These are phyloP conservation scores for Botrytis galanthina DNA, from an alignment of 2,329 filamentous ascomycete species.

Conservation along the genomic window DNA sequence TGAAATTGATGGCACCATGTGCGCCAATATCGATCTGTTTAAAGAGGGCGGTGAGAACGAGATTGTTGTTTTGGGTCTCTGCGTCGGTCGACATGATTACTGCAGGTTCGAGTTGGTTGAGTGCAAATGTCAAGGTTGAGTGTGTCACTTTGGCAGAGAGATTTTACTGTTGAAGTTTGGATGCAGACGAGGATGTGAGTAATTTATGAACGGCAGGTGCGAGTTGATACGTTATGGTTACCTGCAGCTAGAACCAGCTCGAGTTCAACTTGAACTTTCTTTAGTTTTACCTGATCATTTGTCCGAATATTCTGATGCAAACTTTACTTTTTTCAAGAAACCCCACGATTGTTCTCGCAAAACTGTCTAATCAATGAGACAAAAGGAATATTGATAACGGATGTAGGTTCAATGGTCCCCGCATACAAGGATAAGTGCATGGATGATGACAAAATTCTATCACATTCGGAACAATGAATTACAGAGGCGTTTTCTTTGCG, in stretches of 20 bases:
- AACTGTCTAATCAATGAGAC: not conserved
- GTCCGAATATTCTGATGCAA: not conserved
- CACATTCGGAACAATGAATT: not conserved
- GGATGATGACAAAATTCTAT: not conserved
- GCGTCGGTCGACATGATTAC: not conserved
- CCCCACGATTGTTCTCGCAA: not conserved
- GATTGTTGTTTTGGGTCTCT: not conserved
- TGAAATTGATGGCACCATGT: not conserved
- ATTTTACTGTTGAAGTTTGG: not conserved
- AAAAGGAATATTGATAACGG: not conserved
- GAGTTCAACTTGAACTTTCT: not conserved
- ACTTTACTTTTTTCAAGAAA: not conserved
- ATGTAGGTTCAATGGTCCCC: not conserved
- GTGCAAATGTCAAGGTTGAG: not conserved
- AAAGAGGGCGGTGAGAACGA: constrained; percentile 7
- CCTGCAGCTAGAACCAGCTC: not conserved
- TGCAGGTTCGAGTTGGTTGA: not conserved
- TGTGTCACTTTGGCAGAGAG: not conserved
- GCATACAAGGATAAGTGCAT: not conserved
- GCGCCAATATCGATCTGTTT: not conserved
- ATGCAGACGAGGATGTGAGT: not conserved
- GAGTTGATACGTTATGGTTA: not conserved
- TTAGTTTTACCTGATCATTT: not conserved
- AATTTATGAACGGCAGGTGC: not conserved
- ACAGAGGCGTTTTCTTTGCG: not conserved